A percentile compares a stretch with the other conserved stretches of the same genome.
phyloP scores from a whole-genome alignment of 2,329 filamentous ascomycete genomes.

The Exophiala bonariae region DNA sequence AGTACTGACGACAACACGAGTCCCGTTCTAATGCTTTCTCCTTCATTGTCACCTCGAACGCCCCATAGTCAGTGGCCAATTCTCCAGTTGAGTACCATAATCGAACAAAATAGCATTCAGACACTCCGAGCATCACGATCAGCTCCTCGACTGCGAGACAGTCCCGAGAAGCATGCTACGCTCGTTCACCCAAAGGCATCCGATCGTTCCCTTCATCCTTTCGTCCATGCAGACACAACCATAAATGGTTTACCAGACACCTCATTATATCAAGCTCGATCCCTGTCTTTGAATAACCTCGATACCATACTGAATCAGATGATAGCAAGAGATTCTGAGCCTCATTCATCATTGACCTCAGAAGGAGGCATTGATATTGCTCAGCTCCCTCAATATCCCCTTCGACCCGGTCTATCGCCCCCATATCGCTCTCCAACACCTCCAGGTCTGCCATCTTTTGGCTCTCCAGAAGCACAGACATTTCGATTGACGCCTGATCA shows the following conservation, averaged over 20 bases:
- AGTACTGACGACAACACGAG: constrained; percentile 10
- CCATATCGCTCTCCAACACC: constrained; percentile 42
- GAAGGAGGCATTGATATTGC: constrained; percentile 23
- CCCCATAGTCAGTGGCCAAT: constrained; percentile 25
- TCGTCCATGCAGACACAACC: neutral
- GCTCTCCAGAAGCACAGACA: constrained; percentile 37
- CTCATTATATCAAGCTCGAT: constrained; percentile 18
- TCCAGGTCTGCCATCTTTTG: constrained; percentile 46
- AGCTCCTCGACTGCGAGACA: constrained; percentile 6
- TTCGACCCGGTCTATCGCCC: constrained; percentile 38
- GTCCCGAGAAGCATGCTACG: constrained; percentile 4
- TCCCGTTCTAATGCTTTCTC: constrained; percentile 20
- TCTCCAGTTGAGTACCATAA: constrained; percentile 30
- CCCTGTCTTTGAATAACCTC: constrained; percentile 31
- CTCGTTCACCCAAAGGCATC: constrained; percentile 5
- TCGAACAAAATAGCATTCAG: constrained; percentile 29
- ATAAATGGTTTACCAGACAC: neutral
- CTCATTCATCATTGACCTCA: constrained; percentile 24
- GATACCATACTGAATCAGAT: constrained; percentile 18
- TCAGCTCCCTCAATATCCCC: constrained; percentile 32
- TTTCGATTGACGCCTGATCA: constrained; percentile 25
- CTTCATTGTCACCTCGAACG: constrained; percentile 29
- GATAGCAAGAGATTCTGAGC: constrained; percentile 4
- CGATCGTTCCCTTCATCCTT: constrained; percentile 8
- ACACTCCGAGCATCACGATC: constrained; percentile 25